phyloP scores from a whole-genome alignment of 805 yeast genomes.

The Starmerella bombicola region DNA sequence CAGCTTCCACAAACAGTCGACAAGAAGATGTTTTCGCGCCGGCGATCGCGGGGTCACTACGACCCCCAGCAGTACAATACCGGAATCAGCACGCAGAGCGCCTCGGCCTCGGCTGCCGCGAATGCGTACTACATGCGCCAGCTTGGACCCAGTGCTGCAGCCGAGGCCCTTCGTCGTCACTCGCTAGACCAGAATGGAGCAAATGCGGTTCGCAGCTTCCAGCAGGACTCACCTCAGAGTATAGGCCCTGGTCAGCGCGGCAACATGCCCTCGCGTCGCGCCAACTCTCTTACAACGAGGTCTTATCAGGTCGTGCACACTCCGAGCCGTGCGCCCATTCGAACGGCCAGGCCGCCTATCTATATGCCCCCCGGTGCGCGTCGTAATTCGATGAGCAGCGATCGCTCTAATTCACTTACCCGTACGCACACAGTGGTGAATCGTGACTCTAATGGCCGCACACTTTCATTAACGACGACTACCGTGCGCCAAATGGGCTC shows the following conservation, averaged over 20 bases:
- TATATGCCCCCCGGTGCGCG: constrained; percentile 2
- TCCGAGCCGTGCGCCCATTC: constrained; percentile 6
- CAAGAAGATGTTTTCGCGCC: constrained; percentile 19
- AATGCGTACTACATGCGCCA: constrained; percentile 25
- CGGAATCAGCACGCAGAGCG: constrained; percentile 25
- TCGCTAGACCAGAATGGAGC: constrained; percentile 24
- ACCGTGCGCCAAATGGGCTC: constrained; percentile 30
- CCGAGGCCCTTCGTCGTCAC: constrained; percentile 29
- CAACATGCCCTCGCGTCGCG: constrained; percentile 10
- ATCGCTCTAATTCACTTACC: constrained; percentile 23
- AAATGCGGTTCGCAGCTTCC: constrained; percentile 20
- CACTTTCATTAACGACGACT: constrained; percentile 30
- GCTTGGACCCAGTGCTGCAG: constrained; percentile 27
- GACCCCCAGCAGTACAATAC: constrained; percentile 25
- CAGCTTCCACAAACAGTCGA: too few species aligned
- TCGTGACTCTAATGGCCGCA: constrained; percentile 26
- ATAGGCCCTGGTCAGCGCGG: neutral
- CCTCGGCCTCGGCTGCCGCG: constrained; percentile 48
- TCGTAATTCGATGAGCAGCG: constrained; percentile 16
- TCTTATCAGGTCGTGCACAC: constrained; percentile 11
- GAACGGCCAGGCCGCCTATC: neutral
- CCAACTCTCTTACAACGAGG: constrained; percentile 21
- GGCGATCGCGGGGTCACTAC: constrained; percentile 23
- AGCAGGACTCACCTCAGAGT: too few species aligned
- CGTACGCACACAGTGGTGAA: constrained; percentile 24